Conservation (phyloP, 345 rosid genomes). For the Eucalyptus lansdowneana region DNA sequence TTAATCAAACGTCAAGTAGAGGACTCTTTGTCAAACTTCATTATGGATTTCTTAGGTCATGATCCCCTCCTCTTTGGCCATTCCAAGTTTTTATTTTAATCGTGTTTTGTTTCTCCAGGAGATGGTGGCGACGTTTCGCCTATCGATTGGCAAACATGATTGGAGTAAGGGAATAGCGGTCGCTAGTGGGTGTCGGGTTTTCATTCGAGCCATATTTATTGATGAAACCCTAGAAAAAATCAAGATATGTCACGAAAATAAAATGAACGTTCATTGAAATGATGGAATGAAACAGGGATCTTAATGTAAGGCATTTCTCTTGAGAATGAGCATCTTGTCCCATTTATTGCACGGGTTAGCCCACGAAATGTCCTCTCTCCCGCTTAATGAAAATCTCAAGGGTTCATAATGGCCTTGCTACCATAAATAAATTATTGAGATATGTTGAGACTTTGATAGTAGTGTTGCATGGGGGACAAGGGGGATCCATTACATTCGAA, state of each 20-base stretch:
- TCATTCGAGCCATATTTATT: background rate
- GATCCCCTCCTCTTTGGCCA: background rate
- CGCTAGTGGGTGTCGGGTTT: background rate
- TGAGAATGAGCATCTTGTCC: background rate
- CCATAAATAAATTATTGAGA: background rate
- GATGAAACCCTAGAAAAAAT: background rate
- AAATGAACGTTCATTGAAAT: background rate
- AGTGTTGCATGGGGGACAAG: background rate
- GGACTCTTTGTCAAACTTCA: background rate
- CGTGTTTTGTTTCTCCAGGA: background rate
- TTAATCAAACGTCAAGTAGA: background rate
- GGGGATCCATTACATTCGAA: background rate
- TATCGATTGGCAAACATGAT: background rate
- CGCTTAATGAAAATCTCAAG: background rate
- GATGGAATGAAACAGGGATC: no score
- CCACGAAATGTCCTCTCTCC: background rate
- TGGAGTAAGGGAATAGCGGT: background rate
- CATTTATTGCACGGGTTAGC: accelerated
- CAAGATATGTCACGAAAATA: background rate
- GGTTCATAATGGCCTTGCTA: background rate
- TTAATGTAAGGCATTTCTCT: background rate
- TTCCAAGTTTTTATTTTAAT: background rate
- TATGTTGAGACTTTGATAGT: background rate
- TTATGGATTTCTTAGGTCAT: background rate
- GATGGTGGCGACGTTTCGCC: accelerated